Evolutionary conservation across 805 yeast genomes (phyloP).

Genomic region (Barnettozyma salicaria): DNA sequence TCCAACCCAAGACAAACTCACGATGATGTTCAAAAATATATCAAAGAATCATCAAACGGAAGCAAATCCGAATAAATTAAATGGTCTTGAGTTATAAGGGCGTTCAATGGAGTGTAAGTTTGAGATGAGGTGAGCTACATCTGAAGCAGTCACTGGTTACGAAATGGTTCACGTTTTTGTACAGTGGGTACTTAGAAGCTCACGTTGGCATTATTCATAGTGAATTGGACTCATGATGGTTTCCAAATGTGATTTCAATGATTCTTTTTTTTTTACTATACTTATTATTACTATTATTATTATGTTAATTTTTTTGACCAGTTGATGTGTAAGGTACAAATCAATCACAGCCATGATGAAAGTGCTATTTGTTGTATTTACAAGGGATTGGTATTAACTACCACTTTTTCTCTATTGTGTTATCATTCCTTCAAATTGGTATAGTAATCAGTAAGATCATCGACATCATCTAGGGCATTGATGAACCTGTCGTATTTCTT

Average conservation of each 20-base stretch:
- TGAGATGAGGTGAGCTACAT: background rate
- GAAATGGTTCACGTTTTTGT: too few species aligned
- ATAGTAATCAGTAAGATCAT: slow-evolving; percentile 77
- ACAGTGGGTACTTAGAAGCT: too few species aligned
- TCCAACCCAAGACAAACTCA: slow-evolving; percentile 34
- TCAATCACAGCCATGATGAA: background rate
- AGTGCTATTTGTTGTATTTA: slow-evolving; percentile 1
- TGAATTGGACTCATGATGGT: background rate
- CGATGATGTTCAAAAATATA: slow-evolving; percentile 24
- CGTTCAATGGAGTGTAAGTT: background rate
- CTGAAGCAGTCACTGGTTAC: too few species aligned
- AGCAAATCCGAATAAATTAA: slow-evolving; percentile 12
- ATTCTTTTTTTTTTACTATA: slow-evolving; percentile 4
- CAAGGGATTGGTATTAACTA: background rate
- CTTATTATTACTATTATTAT: slow-evolving; percentile 5
- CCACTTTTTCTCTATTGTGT: background rate
- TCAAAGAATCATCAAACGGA: slow-evolving; percentile 14
- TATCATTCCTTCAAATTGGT: slow-evolving; percentile 47
- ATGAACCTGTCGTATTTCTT: slow-evolving; percentile 53
- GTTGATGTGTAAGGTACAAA: background rate
- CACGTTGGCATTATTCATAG: slow-evolving; percentile 6
- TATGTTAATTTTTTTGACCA: slow-evolving; percentile 6
- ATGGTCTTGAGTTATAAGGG: background rate
- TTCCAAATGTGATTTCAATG: background rate
- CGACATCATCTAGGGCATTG: slow-evolving; percentile 62